Base-by-base conservation (phyloP, 345 rosid genomes). In the Corymbia maculata region DNA sequence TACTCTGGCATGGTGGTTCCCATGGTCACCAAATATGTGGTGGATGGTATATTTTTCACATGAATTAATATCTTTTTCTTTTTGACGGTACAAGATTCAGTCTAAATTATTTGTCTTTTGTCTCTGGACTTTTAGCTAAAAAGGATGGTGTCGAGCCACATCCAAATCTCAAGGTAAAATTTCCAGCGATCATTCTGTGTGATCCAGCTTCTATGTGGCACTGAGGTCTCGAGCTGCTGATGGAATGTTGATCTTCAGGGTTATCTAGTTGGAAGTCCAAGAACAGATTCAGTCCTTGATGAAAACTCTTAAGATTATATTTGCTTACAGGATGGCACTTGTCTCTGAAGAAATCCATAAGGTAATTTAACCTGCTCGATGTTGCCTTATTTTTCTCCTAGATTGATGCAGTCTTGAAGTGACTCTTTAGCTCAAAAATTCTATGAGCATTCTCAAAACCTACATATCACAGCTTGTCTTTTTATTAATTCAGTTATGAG, bases 1-100 rank as follows among this genome's bases (percentile, higher is more conserved):
- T 92, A 92, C 87, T 88, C 90, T 13, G 93, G 93, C 87, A 89
- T 88, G 28, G 88, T 88, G 21, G 87, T 79, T 84, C 82, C 93
- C 30, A 22, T 87, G 7, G 66, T 89, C 47, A 49, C 86, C 82
- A 85, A 92, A 70, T 55, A 89, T 51, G 82, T 92, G 13, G 75
- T 89, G 32, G 90, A 90, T 82, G 92, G 93, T 89, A 55, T 55
- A 85, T 36, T 51, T 80, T 36, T 49, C 51, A 86, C 26, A 5
- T 22, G 61, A 24, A 55, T 55, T 55, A 22, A 9, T 55, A 22
- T 55, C 61, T 22, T 22, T 9, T 52, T 15, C 55, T 22, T 55
- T 22, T 22, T 55, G 61, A 8, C 12, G 10, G 9, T 55, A 22
- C 61, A 55, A 21, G 28, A 32, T 57, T 52, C 50, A 8, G 28